Base-by-base conservation (phyloP, 352 stramenopile species). In the Phytophthora fragariaefolia region DNA sequence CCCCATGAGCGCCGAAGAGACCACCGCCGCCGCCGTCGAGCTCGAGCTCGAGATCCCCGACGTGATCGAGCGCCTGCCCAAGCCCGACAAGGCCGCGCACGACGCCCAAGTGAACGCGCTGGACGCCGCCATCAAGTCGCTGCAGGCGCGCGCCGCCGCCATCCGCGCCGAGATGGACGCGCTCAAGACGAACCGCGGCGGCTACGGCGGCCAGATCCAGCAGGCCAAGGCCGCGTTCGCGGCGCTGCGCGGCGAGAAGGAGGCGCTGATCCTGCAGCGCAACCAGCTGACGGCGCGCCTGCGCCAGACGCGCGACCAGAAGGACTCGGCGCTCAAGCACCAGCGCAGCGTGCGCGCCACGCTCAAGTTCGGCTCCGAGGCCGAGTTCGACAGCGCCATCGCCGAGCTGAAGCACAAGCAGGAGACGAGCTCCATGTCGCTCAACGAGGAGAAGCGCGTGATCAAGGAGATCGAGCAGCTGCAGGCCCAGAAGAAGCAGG, bases 391-490 rank as follows among this genome's bases (percentile, higher is more conserved):
- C 6, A 80, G 87, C 42, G 89, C 97, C 68, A 98, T 99, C 66
- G 58, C 77, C 8, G 76, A 87, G 58, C 80, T 99, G 28, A 83
- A 96, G 62, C 73, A 87, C 63, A 83, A 88, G 65, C 97, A 99
- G 80, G 91, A 99, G 81, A 99, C 96, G 6, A 95, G 85, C 42
- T 98, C 93, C 63, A 99, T 99, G 97, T 93, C 86, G 57, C 76
- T 99, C 5, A 90, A 83, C 23, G 97, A 98, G 51, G 97, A 99
- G 76, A 99, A 99, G 90, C 94, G 92, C 49, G 81, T 99, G 26
- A 96, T 99, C 70, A 98, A 98, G 79, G 95, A 99, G 68, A 98
- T 99, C 62, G 95, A 98, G 62, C 79, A 79, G 20, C 69, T 98
- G 26, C 83, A 98, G 67, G 58, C 80, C 24, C 93, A 95, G 65